phyloP scores from a whole-genome alignment of 805 yeast species.

The Saccharomycopsis synnaedendra region DNA sequence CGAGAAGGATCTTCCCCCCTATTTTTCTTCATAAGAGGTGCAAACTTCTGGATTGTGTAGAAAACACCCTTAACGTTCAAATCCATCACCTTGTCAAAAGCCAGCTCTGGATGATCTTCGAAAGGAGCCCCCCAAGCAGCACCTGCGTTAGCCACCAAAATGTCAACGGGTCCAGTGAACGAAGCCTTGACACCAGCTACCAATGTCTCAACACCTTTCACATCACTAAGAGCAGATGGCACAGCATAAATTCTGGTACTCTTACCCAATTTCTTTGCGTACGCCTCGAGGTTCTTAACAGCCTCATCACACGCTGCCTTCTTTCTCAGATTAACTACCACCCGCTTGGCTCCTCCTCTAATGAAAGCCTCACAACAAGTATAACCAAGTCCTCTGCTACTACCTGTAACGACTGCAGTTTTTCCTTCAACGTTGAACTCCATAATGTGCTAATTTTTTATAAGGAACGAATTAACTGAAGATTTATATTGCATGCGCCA shows the following conservation, averaged over 20 bases:
- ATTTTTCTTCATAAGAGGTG: conserved; percentile 46
- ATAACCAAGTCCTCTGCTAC: conserved; percentile 65
- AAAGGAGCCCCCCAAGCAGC: conserved; percentile 68
- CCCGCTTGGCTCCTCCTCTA: conserved; percentile 47
- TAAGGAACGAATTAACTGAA: no score
- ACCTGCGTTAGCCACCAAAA: conserved; percentile 68
- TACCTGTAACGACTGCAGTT: conserved; percentile 60
- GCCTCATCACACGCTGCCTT: conserved; percentile 51
- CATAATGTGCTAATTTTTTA: conserved; percentile 3
- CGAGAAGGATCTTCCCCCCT: conserved; percentile 39
- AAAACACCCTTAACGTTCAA: conserved; percentile 62
- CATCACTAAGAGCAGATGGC: conserved; percentile 45
- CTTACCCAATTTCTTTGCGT: conserved; percentile 10
- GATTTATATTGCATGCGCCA: no score
- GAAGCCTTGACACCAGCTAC: conserved; percentile 29
- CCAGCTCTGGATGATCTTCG: conserved; percentile 46
- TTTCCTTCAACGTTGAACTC: conserved; percentile 41
- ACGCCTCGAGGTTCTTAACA: conserved; percentile 25
- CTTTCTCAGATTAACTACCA: conserved; percentile 57
- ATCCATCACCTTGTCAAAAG: conserved; percentile 49
- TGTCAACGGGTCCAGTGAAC: conserved; percentile 35
- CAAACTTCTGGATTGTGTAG: conserved; percentile 48
- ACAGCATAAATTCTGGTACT: conserved; percentile 31
- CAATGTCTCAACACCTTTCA: conserved; percentile 36
- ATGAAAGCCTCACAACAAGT: conserved; percentile 56